Conservation (phyloP, 1,284 basidiomycete species). For the Tilletia indica region DNA sequence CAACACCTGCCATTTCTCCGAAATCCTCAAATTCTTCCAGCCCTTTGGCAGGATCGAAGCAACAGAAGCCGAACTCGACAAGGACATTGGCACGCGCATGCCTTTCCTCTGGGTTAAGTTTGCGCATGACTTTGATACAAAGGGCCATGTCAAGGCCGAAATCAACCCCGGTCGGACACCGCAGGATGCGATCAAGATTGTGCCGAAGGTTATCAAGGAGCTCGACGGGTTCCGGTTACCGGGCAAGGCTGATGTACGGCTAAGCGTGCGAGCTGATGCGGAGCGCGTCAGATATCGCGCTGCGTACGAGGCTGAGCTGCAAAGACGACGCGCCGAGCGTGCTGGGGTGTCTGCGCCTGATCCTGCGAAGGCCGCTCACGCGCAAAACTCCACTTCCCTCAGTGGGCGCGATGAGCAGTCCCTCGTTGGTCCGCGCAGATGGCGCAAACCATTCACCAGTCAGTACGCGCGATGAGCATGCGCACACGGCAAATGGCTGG, state of each 20-base stretch:
- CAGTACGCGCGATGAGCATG: slow-evolving; percentile 25
- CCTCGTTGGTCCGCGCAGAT: no score
- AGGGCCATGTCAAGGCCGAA: slow-evolving; percentile 23
- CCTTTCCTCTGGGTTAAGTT: slow-evolving; percentile 80
- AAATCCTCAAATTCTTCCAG: slow-evolving; percentile 69
- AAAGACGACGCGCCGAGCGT: slow-evolving; percentile 16
- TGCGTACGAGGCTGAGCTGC: slow-evolving; percentile 25
- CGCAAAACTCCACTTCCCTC: slow-evolving; percentile 19
- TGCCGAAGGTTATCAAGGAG: slow-evolving; percentile 27
- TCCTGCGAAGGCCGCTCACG: slow-evolving; percentile 22
- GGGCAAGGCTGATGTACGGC: slow-evolving; percentile 19
- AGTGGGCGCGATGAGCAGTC: no score
- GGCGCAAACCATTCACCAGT: slow-evolving; percentile 25
- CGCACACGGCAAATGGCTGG: neutral
- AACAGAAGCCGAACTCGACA: slow-evolving; percentile 78
- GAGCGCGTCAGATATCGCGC: slow-evolving; percentile 28
- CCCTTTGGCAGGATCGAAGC: slow-evolving; percentile 69
- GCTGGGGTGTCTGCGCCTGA: slow-evolving; percentile 16
- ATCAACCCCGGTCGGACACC: slow-evolving; percentile 15
- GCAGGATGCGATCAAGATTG: slow-evolving; percentile 36
- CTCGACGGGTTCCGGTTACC: slow-evolving; percentile 30
- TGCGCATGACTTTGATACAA: slow-evolving; percentile 53
- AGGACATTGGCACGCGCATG: slow-evolving; percentile 73
- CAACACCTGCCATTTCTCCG: slow-evolving; percentile 68
- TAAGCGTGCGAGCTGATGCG: slow-evolving; percentile 25